phyloP scores from a whole-genome alignment of 192 early-diverging fungal species.

The Chytriomyces confervae region DNA sequence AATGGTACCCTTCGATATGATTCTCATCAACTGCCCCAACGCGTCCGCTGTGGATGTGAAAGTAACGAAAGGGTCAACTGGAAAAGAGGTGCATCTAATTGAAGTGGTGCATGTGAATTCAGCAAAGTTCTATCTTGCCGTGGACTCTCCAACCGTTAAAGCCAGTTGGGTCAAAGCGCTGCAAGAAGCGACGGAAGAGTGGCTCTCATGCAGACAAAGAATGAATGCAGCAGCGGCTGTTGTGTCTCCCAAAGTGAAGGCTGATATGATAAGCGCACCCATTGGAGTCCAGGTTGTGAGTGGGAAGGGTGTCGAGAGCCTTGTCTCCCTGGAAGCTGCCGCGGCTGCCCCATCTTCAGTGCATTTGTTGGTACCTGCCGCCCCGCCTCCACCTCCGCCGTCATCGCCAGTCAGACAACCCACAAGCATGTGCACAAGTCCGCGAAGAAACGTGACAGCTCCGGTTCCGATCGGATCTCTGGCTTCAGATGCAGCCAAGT shows the following conservation, averaged over 20 bases:
- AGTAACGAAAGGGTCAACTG: neutral
- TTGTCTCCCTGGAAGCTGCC: neutral
- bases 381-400: neutral
- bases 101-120: constrained; percentile 50
- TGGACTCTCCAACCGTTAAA: constrained; percentile 34
- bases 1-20: constrained; percentile 57
- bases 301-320: neutral
- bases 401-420: neutral
- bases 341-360: neutral
- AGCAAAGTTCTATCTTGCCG: constrained; percentile 36
- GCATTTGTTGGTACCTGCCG: neutral
- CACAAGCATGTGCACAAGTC: neutral
- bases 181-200: constrained; percentile 44
- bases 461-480: constrained; percentile 20
- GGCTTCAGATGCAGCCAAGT: neutral
- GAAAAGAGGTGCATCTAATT: constrained; percentile 44
- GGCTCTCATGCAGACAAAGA: constrained; percentile 42
- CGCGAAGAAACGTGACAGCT: constrained; percentile 1
- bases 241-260: neutral
- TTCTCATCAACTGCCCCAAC: constrained; percentile 46
- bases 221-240: neutral
- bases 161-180: constrained; percentile 51
- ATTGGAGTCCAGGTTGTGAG: constrained; percentile 1
- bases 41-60: neutral
- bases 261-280: neutral